These are phyloP conservation scores for Pharus latifolius DNA, from an alignment of 176 grass and related monocot species.

Conservation along the genomic window DNA sequence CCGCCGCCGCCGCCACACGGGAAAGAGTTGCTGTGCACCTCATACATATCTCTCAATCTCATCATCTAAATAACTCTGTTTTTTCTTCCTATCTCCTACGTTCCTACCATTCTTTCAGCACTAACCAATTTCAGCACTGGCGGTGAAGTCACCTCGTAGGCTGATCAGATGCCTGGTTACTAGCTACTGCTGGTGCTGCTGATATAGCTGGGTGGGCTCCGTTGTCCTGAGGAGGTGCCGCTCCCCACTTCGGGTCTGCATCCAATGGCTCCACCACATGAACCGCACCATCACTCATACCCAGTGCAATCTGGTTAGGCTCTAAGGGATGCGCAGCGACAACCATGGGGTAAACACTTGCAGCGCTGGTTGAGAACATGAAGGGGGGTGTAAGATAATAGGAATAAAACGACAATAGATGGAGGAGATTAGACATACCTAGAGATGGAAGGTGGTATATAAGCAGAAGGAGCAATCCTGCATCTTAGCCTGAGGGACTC, in stretches of 20 bases:
- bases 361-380: conserved; percentile 34
- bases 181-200: conserved; percentile 34
- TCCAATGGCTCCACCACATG: conserved; percentile 90
- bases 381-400: conserved; percentile 1
- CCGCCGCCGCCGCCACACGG: neutral
- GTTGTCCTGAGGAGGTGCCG: conserved; percentile 57
- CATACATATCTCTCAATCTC: conserved; percentile 26
- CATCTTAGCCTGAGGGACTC: conserved; percentile 73
- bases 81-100: conserved; percentile 49
- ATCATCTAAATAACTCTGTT: conserved; percentile 25
- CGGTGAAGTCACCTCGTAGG: conserved; percentile 39
- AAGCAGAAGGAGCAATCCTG: conserved; percentile 72
- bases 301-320: conserved; percentile 86
- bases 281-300: conserved; percentile 87
- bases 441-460: conserved; percentile 72
- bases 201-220: conserved; percentile 46
- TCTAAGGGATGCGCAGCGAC: conserved; percentile 89
- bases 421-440: conserved; percentile 27
- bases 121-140: conserved; percentile 13
- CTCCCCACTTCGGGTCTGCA: conserved; percentile 74
- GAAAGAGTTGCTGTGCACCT: conserved; percentile 16
- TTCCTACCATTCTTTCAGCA: conserved; percentile 30
- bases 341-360: conserved; percentile 55
- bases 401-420: neutral
- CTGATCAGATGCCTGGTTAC: conserved; percentile 64